Evolutionary conservation across 495 filamentous ascomycete species (phyloP).

Genomic region (Hypomontagnella submonticulosa): DNA sequence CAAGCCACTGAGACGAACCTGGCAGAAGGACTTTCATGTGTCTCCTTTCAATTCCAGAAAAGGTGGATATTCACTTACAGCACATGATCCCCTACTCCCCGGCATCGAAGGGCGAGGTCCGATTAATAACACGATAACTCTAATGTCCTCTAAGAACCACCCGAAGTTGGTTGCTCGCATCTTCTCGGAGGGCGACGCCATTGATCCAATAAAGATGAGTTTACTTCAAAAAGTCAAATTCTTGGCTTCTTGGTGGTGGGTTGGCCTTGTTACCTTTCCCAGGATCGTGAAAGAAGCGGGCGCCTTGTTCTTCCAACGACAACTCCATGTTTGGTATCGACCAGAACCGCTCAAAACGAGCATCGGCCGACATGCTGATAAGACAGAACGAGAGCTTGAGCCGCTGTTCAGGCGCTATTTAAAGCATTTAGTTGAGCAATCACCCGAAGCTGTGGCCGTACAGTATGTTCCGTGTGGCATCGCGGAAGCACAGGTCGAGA

Average conservation of each 20-base stretch:
- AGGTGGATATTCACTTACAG: slow-evolving; percentile 66
- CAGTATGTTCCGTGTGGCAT: slow-evolving; percentile 64
- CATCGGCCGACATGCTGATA: slow-evolving; percentile 60
- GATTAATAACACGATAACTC: slow-evolving; percentile 66
- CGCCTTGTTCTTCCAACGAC: slow-evolving; percentile 62
- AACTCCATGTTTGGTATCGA: slow-evolving; percentile 66
- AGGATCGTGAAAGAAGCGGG: slow-evolving; percentile 68
- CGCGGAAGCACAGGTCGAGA: slow-evolving; percentile 43
- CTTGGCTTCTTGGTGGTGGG: slow-evolving; percentile 68
- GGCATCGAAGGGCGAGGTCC: slow-evolving; percentile 47
- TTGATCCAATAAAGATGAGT: slow-evolving; percentile 61
- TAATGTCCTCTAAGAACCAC: slow-evolving; percentile 65
- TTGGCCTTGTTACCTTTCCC: slow-evolving; percentile 70
- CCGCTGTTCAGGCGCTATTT: slow-evolving; percentile 64
- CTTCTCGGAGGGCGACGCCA: slow-evolving; percentile 56
- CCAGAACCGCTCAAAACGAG: slow-evolving; percentile 66
- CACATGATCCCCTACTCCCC: slow-evolving; percentile 64
- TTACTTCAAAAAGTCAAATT: slow-evolving; percentile 58
- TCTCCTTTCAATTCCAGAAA: slow-evolving; percentile 77
- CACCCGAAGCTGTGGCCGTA: slow-evolving; percentile 53
- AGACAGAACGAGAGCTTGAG: slow-evolving; percentile 61
- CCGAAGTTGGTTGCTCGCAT: slow-evolving; percentile 66
- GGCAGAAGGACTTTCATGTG: slow-evolving; percentile 79
- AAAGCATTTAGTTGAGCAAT: slow-evolving; percentile 55
- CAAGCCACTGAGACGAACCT: slow-evolving; percentile 58